A percentile compares a stretch with the other conserved stretches of the same genome.
Evolutionary conservation across 371 early-diverging fungal genomes (phyloP).

Genomic region (Rhizopus arrhizus): DNA sequence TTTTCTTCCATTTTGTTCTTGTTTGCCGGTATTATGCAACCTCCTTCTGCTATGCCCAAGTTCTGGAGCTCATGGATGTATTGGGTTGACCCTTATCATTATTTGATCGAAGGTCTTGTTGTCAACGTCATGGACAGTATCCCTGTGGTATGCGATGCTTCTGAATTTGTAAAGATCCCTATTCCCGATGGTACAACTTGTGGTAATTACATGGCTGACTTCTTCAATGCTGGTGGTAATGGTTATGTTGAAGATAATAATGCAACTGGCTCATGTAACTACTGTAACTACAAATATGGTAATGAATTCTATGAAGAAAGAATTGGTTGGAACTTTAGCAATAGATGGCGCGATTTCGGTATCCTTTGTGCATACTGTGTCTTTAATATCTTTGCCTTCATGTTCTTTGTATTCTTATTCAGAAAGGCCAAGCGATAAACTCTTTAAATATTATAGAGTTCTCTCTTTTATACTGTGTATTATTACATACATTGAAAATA

Average conservation of each 20-base stretch:
- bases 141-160: conserved; percentile 50
- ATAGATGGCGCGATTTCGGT: conserved; percentile 77
- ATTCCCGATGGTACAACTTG: conserved; percentile 68
- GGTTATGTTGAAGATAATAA: conserved; percentile 63
- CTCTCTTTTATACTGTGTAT: background rate
- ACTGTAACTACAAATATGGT: conserved; percentile 65
- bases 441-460: no score
- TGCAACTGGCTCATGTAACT: conserved; percentile 62
- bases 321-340: conserved; percentile 62
- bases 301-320: conserved; percentile 54
- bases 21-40: conserved; percentile 75
- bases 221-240: conserved; percentile 45
- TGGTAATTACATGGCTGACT: conserved; percentile 60
- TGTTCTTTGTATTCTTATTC: conserved; percentile 47
- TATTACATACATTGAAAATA: background rate
- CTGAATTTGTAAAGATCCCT: conserved; percentile 55
- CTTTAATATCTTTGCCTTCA: conserved; percentile 57
- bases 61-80: conserved; percentile 84
- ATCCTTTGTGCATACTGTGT: conserved; percentile 60
- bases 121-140: conserved; percentile 67
- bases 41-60: conserved; percentile 65
- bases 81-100: conserved; percentile 74
- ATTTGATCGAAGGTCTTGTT: conserved; percentile 74
- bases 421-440: conserved; percentile 44
- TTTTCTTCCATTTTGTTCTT: conserved; percentile 69